Evolutionary conservation across 208 protist genomes (phyloP), one percentile per base, ranked within the genome.

Genomic region (Wallacemonas sp.): DNA sequence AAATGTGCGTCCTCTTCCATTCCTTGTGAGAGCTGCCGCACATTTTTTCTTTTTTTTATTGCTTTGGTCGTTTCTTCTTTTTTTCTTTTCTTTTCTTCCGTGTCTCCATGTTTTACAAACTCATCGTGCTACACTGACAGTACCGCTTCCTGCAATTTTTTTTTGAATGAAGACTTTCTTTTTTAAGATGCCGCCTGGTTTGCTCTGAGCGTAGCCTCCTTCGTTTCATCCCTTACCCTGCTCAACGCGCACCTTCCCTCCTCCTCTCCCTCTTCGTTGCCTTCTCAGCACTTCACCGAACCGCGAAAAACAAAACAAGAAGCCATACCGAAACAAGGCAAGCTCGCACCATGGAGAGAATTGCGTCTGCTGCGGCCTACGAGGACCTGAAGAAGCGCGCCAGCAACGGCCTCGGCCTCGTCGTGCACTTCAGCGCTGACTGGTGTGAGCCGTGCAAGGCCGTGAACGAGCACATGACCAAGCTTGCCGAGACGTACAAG

Each of bases 381-480:
- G 28, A 25, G 23, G 74, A 76, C 2, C 38, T 87, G 38, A 92
- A 91, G 70, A 80, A 77, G 57, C 54, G 76, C 28, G 81, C 89
- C 5, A 69, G 55, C 23, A 57, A 65, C 10, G 48, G 61, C 20
- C 69, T 81, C 7, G 87, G 87, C 39, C 65, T 97, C 23, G 84
- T 97, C 3, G 85, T 93, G 12, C 91, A 97, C 74, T 96, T 97
- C 68, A 90, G 82, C 63, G 91, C 93, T 38, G 48, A 55, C 28
- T 97, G 93, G 93, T 98, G 95, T 69, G 89, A 92, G 52, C 91
- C 95, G 2, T 96, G 89, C 70, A 78, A 81, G 28, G 72, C 67
- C 4, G 87, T 98, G 14, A 86, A 84, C 45, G 77, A 45, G 28
- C 62, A 81, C 28, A 64, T 97, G 23, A 57, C 65, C 23, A 71